Percentiles rank a stretch among this genome's conserved stretches.
Conservation (phyloP, 1,284 basidiomycete genomes). For the Cryptococcus depauperatus region DNA sequence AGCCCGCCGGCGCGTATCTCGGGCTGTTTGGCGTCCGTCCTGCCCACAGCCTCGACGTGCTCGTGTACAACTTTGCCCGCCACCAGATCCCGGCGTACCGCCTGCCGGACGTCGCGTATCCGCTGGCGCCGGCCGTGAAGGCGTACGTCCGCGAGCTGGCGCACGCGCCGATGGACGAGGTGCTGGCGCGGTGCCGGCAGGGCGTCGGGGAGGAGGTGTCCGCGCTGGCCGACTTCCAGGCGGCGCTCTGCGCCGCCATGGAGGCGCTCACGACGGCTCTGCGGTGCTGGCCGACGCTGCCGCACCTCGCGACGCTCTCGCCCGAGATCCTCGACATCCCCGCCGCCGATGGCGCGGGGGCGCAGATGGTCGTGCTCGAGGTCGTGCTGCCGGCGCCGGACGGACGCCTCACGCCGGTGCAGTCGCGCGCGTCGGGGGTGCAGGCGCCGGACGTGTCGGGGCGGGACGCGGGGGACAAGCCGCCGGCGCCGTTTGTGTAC, state of each 20-base stretch:
- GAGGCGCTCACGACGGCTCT: constrained; percentile 48
- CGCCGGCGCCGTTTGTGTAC: constrained; percentile 49
- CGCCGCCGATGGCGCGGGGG: constrained; percentile 35
- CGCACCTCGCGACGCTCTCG: constrained; percentile 45
- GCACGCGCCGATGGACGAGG: constrained; percentile 46
- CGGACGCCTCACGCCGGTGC: constrained; percentile 31
- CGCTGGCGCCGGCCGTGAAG: constrained; percentile 44
- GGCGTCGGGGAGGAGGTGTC: constrained; percentile 38
- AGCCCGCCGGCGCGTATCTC: constrained; percentile 48
- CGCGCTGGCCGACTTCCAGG: constrained; percentile 48
- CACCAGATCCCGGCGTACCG: constrained; percentile 52
- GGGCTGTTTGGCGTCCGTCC: constrained; percentile 49
- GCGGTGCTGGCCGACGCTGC: constrained; percentile 46
- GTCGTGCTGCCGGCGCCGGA: constrained; percentile 47
- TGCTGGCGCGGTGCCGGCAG: constrained; percentile 43
- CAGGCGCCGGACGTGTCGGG: constrained; percentile 34
- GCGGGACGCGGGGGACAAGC: constrained; percentile 42
- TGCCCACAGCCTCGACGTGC: constrained; percentile 45
- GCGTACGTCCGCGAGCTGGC: constrained; percentile 44
- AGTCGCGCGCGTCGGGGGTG: constrained; percentile 37
- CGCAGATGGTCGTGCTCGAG: constrained; percentile 48
- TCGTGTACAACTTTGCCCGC: constrained; percentile 51
- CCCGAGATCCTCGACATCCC: constrained; percentile 49
- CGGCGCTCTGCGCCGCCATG: constrained; percentile 47
- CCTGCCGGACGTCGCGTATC: constrained; percentile 47